Base-by-base conservation (phyloP, 23 red algal species). In the Pyropia yezoensis region DNA sequence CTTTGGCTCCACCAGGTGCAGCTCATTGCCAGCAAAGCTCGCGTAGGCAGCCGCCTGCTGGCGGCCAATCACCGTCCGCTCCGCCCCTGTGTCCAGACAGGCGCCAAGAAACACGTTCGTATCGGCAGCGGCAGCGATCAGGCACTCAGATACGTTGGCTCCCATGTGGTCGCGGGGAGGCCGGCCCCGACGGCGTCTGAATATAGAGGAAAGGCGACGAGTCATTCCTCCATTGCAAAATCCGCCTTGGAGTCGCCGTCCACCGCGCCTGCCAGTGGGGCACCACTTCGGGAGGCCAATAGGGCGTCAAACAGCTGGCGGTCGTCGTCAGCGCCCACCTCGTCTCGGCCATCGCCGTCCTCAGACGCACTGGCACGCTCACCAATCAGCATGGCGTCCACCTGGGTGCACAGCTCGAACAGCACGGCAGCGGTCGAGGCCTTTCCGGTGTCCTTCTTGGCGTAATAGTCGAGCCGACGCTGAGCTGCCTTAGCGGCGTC, bases 401-500 rank as follows among this genome's bases (percentile, higher is more conserved):
- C n/a, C n/a, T n/a, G n/a, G n/a, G n/a, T n/a, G 5, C 7, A 9
- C 55, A 59, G 55, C 55, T 2, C 19, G 23, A 59, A 59, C 55
- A 59, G 19, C 1, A 59, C 23, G 1, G 23, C 1, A 22, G 55
- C 55, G 55, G 12, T 59, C 30, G 30, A 33, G 30, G 30, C 30
- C 30, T 66, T 29, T 66, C 47, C 25, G 18, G 52, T 15, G 34
- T 74, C 60, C 56, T 74, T 74, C 69, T 62, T 3, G 25, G 21
- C 21, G 69, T 74, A 61, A 59, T 74, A 74, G 29, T 59, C 2
- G 19, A 74, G 5, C 54, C 60, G 57, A 15, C 50, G 30, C 34
- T 52, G 52, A 28, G 69, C 56, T 29, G 69, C 56, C 0, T 55
- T 57, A 60, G 50, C 50, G 26, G 60, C n/a, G 49, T 59, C 60